Percentiles rank a stretch among this genome's conserved stretches.
phyloP scores from a whole-genome alignment of 2,329 filamentous ascomycete genomes.

The Colletotrichum liriopes region DNA sequence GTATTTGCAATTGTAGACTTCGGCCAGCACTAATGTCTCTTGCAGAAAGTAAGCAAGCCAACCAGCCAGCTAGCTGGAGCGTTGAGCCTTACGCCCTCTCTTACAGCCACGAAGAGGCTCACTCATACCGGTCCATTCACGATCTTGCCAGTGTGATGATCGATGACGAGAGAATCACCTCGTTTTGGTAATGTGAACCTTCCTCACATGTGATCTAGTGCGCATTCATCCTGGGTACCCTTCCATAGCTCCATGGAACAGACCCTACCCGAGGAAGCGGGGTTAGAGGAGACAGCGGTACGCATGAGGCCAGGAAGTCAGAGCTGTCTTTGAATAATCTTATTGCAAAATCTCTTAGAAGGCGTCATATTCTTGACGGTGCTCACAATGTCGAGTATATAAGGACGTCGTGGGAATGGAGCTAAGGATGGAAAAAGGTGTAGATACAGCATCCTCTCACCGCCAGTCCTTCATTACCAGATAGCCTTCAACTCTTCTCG shows the following conservation, averaged over 20 bases:
- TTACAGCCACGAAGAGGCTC: neutral
- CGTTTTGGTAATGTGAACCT: conserved; percentile 7
- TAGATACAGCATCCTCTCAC: conserved; percentile 19
- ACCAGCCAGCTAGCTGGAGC: neutral
- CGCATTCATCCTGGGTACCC: neutral
- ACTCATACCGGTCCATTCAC: neutral
- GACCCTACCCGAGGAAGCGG: neutral
- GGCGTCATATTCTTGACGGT: conserved; percentile 6
- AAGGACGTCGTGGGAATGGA: neutral
- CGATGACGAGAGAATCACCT: conserved; percentile 3
- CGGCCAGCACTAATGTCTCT: neutral
- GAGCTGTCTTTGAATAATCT: conserved; percentile 18
- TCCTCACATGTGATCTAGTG: neutral
- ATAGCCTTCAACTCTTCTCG: neutral
- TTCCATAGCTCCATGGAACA: conserved; percentile 18
- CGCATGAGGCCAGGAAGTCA: too few relatives aligned
- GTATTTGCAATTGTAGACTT: neutral
- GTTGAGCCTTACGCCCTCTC: neutral
- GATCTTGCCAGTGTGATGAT: too few relatives aligned
- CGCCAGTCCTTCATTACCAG: conserved; percentile 16
- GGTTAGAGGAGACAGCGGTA: neutral
- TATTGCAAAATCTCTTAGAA: conserved; percentile 2
- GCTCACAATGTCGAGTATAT: neutral
- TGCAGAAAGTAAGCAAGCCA: neutral
- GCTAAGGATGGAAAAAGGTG: neutral